Conservation (phyloP, 176 grass and related monocot species). For the Oryza punctata region DNA sequence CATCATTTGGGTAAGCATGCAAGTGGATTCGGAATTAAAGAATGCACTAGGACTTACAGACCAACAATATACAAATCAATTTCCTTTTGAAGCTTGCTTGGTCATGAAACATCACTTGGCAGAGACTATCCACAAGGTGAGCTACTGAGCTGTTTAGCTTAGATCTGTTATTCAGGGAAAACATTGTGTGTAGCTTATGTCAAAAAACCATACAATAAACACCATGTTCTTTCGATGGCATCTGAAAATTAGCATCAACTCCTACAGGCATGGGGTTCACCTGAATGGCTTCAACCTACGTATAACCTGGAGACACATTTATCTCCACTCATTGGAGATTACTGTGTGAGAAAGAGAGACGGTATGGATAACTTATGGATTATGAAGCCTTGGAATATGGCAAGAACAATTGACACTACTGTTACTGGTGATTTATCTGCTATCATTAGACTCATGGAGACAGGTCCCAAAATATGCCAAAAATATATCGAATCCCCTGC, state of each 20-base stretch:
- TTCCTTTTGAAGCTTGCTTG: constrained; percentile 94
- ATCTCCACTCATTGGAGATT: constrained; percentile 92
- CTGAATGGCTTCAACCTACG: constrained; percentile 94
- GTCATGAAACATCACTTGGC: constrained; percentile 98
- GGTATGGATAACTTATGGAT: constrained; percentile 89
- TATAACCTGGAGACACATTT: constrained; percentile 96
- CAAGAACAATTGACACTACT: constrained; percentile 91
- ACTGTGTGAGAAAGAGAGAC: constrained; percentile 63
- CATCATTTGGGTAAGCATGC: constrained; percentile 90
- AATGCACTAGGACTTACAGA: constrained; percentile 71
- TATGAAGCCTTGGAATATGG: constrained; percentile 98
- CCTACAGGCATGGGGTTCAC: constrained; percentile 81
- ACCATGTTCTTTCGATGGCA: background rate
- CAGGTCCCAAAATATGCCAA: constrained; percentile 98
- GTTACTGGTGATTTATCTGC: constrained; percentile 82
- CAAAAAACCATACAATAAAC: constrained; percentile 4
- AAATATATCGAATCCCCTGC: constrained; percentile 88
- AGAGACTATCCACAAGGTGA: constrained; percentile 82
- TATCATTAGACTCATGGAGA: constrained; percentile 95
- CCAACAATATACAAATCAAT: constrained; percentile 86
- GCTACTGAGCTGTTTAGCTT: constrained; percentile 8
- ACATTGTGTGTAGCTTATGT: constrained; percentile 4
- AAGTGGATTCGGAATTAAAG: constrained; percentile 89
- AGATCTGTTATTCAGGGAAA: background rate
- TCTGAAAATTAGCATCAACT: constrained; percentile 44